Evolutionary conservation across 2,329 filamentous ascomycete species (phyloP).

Genomic region (Coleophoma cylindrospora): DNA sequence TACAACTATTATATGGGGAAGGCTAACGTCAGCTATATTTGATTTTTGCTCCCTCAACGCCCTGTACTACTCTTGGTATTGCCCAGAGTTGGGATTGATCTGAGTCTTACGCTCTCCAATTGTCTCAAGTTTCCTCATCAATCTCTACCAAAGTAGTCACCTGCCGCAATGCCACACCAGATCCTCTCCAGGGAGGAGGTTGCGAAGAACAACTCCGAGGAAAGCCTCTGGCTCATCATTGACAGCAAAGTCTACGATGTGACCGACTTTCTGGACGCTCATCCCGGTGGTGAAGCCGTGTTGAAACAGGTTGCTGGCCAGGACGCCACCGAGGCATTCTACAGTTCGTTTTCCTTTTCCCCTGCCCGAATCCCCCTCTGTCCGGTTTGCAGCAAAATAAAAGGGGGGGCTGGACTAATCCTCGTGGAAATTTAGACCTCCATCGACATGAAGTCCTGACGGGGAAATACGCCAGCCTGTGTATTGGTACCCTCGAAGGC

Average conservation of each 20-base stretch:
- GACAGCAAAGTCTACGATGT: constrained; percentile 86
- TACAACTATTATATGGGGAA: no score
- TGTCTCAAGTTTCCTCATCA: no score
- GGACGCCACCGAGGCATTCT: constrained; percentile 79
- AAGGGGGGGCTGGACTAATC: neutral
- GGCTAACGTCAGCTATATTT: no score
- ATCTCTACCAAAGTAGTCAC: no score
- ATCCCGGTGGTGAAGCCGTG: constrained; percentile 74
- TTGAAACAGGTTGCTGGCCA: constrained; percentile 75
- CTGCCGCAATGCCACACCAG: constrained; percentile 21
- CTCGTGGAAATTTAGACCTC: constrained; percentile 42
- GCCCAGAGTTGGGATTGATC: no score
- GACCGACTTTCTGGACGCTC: constrained; percentile 78
- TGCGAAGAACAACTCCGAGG: constrained; percentile 68
- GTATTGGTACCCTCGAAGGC: constrained; percentile 69
- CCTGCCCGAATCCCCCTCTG: no score
- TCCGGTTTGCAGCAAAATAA: neutral
- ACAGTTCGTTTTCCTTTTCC: constrained; percentile 49
- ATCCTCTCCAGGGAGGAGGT: constrained; percentile 55
- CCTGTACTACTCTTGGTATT: no score
- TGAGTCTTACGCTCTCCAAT: no score
- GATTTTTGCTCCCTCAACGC: no score
- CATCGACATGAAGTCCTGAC: constrained; percentile 85
- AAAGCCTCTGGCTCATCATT: constrained; percentile 78
- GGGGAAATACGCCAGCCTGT: constrained; percentile 66